These are phyloP conservation scores for Claviceps fusiformis DNA, from an alignment of 2,329 filamentous ascomycete species.

Conservation along the genomic window DNA sequence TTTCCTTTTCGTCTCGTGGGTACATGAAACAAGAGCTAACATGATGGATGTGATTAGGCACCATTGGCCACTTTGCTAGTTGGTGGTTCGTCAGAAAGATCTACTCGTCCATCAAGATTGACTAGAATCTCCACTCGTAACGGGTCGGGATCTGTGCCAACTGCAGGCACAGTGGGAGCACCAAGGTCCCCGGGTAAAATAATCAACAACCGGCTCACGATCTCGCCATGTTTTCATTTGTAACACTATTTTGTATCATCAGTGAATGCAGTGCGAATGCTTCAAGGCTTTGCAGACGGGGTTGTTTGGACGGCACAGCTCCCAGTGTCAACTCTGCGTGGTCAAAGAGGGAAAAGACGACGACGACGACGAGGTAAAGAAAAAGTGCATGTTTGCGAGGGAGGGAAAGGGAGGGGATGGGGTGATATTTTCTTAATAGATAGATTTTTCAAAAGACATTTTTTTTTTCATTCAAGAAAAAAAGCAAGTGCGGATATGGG, in stretches of 20 bases:
- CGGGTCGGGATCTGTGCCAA: neutral
- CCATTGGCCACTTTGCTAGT: slow-evolving; percentile 89
- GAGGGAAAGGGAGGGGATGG: no score
- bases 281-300: neutral
- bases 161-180: no score
- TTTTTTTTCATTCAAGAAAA: neutral
- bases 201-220: neutral
- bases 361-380: neutral
- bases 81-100: slow-evolving; percentile 93
- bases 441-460: neutral
- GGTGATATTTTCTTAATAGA: neutral
- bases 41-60: slow-evolving; percentile 40
- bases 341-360: neutral
- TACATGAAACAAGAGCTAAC: slow-evolving; percentile 20
- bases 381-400: neutral
- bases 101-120: slow-evolving; percentile 96
- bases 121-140: slow-evolving; percentile 34
- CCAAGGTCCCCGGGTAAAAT: neutral
- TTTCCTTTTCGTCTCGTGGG: no score
- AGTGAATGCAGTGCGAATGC: slow-evolving; percentile 11
- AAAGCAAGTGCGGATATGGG: neutral
- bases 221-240: slow-evolving; percentile 3
- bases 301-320: neutral
- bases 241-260: slow-evolving; percentile 19
- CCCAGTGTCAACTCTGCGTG: neutral